A percentile compares a stretch with the other conserved stretches of the same genome.
These are phyloP conservation scores for Acacia pycnantha DNA, from an alignment of 331 rosid species.

Conservation along the genomic window DNA sequence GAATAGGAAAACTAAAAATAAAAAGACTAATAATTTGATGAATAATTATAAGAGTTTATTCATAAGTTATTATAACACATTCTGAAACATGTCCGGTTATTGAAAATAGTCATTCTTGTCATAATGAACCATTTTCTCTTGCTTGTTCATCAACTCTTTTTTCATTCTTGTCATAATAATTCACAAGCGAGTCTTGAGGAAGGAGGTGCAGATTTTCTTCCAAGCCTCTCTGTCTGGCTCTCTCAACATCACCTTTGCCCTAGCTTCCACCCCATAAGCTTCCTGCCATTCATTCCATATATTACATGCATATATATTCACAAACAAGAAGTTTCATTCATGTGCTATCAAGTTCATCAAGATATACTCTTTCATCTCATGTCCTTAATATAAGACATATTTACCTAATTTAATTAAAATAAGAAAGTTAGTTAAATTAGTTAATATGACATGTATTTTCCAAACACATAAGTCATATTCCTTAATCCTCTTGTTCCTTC, in stretches of 20 bases:
- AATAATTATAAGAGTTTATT: no score
- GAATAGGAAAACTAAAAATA: neutral
- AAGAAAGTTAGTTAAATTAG: no score
- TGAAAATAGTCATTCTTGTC: neutral
- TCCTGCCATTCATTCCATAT: slow-evolving; percentile 41
- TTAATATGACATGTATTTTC: no score
- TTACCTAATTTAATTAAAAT: no score
- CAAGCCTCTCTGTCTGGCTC: slow-evolving; percentile 71
- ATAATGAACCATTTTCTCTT: neutral
- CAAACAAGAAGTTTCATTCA: no score
- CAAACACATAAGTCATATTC: no score
- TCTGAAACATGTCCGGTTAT: neutral
- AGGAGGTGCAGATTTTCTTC: slow-evolving; percentile 60
- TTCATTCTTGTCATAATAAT: neutral
- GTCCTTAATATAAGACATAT: no score
- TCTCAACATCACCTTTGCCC: slow-evolving; percentile 38
- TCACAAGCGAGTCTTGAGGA: slow-evolving; percentile 63
- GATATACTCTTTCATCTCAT: no score
- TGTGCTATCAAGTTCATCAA: no score
- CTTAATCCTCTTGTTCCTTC: no score
- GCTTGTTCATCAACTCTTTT: no score
- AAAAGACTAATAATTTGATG: neutral
- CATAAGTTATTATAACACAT: no score
- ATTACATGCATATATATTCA: neutral
- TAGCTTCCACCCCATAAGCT: slow-evolving; percentile 47